These are phyloP conservation scores for Ensete ventricosum DNA, from an alignment of 176 grass and related monocot species.

Conservation along the genomic window DNA sequence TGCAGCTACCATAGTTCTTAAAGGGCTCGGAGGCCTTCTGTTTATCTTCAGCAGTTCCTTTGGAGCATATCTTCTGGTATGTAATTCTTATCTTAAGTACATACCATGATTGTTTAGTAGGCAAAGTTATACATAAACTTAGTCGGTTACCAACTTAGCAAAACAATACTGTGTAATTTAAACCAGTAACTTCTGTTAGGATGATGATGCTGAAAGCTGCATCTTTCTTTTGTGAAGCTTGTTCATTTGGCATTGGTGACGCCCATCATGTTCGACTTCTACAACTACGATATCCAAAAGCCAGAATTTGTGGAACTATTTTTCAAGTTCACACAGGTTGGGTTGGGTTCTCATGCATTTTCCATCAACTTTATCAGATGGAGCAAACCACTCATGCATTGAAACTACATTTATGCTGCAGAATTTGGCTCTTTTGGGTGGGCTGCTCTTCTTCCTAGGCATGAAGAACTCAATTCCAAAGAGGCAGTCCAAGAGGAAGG, in stretches of 20 bases:
- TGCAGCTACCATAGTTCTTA: constrained; percentile 3
- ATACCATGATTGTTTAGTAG: not conserved
- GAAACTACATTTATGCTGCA: constrained; percentile 5
- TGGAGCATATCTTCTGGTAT: constrained; percentile 12
- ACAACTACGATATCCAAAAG: constrained; percentile 25
- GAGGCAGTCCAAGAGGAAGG: constrained; percentile 6
- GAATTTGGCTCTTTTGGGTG: constrained; percentile 33
- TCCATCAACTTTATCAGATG: not conserved
- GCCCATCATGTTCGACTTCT: constrained; percentile 37
- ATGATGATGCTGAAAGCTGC: not conserved
- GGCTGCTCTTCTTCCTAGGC: constrained; percentile 27
- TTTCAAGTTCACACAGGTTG: constrained; percentile 24
- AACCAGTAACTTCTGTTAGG: no score
- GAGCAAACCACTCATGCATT: not conserved
- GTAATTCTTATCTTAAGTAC: not conserved
- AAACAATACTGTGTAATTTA: no score
- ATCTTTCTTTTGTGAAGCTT: constrained; percentile 17
- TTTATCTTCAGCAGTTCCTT: constrained; percentile 17
- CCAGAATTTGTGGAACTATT: constrained; percentile 26
- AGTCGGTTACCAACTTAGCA: no score
- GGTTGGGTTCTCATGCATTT: not conserved
- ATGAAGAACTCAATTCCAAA: constrained; percentile 30
- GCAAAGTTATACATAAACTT: not conserved
- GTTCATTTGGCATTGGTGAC: constrained; percentile 26
- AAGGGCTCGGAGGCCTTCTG: constrained; percentile 10